Percentiles rank a stretch among this genome's conserved stretches.
Evolutionary conservation across 805 yeast genomes (phyloP).

Genomic region (Komagataella pseudopastoris): DNA sequence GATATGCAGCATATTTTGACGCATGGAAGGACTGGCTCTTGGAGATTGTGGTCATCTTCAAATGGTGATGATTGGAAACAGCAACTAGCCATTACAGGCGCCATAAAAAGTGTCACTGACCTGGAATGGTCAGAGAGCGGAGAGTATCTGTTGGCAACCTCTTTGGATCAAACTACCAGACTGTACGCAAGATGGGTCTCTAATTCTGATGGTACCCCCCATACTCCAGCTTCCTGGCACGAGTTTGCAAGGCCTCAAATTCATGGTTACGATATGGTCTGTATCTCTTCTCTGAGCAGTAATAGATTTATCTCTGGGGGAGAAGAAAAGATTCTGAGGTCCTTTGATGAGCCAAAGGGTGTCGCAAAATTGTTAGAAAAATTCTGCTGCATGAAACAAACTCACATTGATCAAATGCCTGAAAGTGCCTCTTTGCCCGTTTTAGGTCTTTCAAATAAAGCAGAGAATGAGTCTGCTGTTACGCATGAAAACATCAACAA

Average conservation of each 20-base stretch:
- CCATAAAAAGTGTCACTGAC: constrained; percentile 64
- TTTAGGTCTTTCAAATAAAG: constrained; percentile 85
- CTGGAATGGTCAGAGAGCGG: constrained; percentile 62
- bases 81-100: constrained; percentile 57
- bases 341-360: constrained; percentile 77
- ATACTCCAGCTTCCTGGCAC: constrained; percentile 43
- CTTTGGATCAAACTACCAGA: constrained; percentile 90
- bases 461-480: constrained; percentile 39
- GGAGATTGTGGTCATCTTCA: constrained; percentile 51
- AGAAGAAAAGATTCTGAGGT: constrained; percentile 85
- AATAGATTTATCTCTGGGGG: constrained; percentile 82
- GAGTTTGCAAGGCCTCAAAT: constrained; percentile 96
- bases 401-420: constrained; percentile 32
- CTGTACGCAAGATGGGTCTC: constrained; percentile 53
- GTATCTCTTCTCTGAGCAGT: constrained; percentile 46
- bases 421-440: constrained; percentile 88
- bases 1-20: constrained; percentile 48
- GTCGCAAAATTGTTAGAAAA: constrained; percentile 49
- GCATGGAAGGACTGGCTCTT: constrained; percentile 86
- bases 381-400: constrained; percentile 31
- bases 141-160: constrained; percentile 57
- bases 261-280: constrained; percentile 94
- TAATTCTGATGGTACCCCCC: constrained; percentile 14
- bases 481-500: constrained; percentile 23
- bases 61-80: constrained; percentile 19